Evolutionary conservation across 345 rosid genomes (phyloP), one percentile per base, ranked within the genome.

Genomic region (Boechera retrofracta): DNA sequence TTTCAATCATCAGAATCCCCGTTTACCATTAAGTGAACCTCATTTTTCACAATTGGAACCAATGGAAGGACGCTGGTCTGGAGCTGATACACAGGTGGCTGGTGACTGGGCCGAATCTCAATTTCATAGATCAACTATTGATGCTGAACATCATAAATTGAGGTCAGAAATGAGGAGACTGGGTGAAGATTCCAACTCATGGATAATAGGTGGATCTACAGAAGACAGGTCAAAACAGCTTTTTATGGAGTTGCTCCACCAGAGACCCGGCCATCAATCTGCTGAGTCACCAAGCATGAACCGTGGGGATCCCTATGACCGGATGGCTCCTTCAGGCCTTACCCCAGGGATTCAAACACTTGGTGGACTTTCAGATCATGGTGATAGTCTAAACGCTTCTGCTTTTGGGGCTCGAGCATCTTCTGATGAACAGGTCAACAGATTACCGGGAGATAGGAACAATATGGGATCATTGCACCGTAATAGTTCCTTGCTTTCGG

Each of bases 171-270:
- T 12, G 24, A 71, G 73, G 63, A 71, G 77, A 31, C 15, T 3
- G 54, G 31, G 58, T 68, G 70, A 79, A 83, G 70, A 35, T 71
- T 85, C 80, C 16, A 77, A 77, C 44, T 73, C 74, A 55, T 86
- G 85, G 69, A 32, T 88, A 73, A 7, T 85, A 74, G 83, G 79
- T 79, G 88, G 78, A 64, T 82, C 88, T 80, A 29, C 80, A 80
- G 89, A 87, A 71, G 95, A 89, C 29, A 91, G 85, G 60, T 82
- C 91, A 26, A 86, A 80, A 72, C 82, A 44, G 76, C 76, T 78
- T 64, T 75, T 82, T 56, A 73, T 83, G 86, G 85, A 87, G 15
- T 39, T 81, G 65, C 83, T 86, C 65, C 83, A 67, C 47, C 84
- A 77, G 73, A 82, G 82, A 42, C 69, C 70, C 24, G 77, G 79